These are phyloP conservation scores for Mortierella sp. DNA, from an alignment of 371 early-diverging fungal genomes.

Conservation along the genomic window DNA sequence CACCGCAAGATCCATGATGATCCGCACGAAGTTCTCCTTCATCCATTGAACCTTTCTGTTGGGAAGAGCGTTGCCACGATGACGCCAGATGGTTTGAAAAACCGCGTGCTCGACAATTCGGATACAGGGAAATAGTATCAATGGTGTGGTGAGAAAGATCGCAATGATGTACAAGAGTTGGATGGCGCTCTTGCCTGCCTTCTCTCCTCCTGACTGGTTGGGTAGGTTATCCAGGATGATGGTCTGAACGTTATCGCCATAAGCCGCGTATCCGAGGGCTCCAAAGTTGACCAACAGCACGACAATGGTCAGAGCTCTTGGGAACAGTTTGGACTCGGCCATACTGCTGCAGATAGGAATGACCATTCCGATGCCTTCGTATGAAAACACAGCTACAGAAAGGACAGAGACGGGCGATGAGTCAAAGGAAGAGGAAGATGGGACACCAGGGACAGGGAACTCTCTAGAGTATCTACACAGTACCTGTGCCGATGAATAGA, in stretches of 20 bases:
- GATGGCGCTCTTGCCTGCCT: conserved; percentile 62
- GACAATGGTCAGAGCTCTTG: conserved; percentile 74
- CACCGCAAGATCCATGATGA: conserved; percentile 69
- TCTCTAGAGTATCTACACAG: too few species aligned
- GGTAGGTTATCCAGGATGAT: conserved; percentile 88
- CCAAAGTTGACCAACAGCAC: conserved; percentile 80
- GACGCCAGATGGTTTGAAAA: conserved; percentile 56
- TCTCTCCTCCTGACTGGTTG: conserved; percentile 57
- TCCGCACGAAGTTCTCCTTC: conserved; percentile 84
- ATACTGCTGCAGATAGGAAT: conserved; percentile 92
- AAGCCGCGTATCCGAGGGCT: conserved; percentile 83
- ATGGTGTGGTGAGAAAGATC: conserved; percentile 86
- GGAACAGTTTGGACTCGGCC: conserved; percentile 84
- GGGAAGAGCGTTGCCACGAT: too few species aligned
- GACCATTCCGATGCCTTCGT: conserved; percentile 90
- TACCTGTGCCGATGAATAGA: conserved; percentile 85
- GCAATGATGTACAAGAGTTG: conserved; percentile 90
- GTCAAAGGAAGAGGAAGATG: not conserved
- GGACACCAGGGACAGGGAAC: too few species aligned
- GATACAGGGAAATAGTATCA: conserved; percentile 89
- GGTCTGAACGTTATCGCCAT: conserved; percentile 85
- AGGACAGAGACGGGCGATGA: not conserved
- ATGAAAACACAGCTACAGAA: conserved; percentile 83
- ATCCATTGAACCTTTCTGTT: conserved; percentile 53
- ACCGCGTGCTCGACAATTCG: conserved; percentile 73